phyloP scores from a whole-genome alignment of 176 grass and related monocot genomes.

The Oryza punctata region DNA sequence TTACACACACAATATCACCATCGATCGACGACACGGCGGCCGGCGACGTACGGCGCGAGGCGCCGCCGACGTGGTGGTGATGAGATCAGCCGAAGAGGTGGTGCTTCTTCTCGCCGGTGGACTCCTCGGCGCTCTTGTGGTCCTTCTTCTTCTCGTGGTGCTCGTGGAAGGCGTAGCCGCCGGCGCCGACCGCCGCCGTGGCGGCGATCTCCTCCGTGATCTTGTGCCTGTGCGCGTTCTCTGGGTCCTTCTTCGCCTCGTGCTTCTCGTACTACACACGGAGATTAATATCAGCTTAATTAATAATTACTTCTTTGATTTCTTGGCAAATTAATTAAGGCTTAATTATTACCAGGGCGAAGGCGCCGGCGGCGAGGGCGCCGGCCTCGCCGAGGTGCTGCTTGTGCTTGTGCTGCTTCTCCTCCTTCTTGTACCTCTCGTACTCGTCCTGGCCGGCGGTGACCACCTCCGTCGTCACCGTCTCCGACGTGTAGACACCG shows the following conservation, averaged over 20 bases:
- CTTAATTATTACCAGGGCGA: constrained; percentile 62
- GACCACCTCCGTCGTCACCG: constrained; percentile 27
- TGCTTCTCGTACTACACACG: constrained; percentile 81
- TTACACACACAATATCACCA: background rate
- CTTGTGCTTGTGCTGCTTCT: constrained; percentile 92
- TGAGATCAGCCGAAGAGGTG: constrained; percentile 59
- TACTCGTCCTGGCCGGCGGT: constrained; percentile 50
- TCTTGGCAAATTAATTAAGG: no score
- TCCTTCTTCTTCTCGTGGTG: constrained; percentile 91
- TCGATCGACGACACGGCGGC: no score
- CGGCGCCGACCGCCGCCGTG: constrained; percentile 58
- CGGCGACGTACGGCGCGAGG: background rate
- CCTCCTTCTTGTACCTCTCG: constrained; percentile 60
- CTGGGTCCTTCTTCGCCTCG: constrained; percentile 85
- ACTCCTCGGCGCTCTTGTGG: constrained; percentile 72
- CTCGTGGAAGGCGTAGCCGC: constrained; percentile 83
- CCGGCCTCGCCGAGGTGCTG: constrained; percentile 80
- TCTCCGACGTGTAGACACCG: constrained; percentile 42
- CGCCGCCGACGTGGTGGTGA: background rate
- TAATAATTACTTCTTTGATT: no score
- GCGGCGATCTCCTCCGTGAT: constrained; percentile 80
- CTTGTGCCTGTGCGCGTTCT: constrained; percentile 81
- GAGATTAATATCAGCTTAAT: no score
- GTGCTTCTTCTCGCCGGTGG: constrained; percentile 76
- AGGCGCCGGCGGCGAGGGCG: constrained; percentile 56